phyloP scores from a whole-genome alignment of 768 basidiomycete species.

The Suillus cothurnatus region DNA sequence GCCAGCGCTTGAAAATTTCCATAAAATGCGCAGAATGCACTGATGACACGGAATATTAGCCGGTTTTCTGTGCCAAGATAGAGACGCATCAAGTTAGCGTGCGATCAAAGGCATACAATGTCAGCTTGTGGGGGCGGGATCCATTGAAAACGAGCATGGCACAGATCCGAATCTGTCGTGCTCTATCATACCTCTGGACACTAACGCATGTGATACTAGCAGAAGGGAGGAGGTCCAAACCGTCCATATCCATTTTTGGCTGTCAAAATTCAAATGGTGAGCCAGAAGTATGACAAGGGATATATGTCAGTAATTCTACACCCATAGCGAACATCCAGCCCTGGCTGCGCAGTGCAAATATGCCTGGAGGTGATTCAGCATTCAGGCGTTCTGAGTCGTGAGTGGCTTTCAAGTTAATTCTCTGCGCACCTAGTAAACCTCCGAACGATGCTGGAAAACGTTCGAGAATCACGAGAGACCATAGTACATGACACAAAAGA shows the following conservation, averaged over 20 bases:
- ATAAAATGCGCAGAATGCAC: neutral
- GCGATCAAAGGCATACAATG: neutral
- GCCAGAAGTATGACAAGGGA: neutral
- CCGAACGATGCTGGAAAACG: neutral
- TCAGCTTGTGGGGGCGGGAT: neutral
- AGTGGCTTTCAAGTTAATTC: neutral
- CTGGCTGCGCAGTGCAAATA: neutral
- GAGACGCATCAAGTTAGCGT: too few species aligned
- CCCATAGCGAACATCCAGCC: neutral
- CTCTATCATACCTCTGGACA: neutral
- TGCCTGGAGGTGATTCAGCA: neutral
- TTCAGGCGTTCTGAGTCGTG: neutral
- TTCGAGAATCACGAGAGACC: neutral
- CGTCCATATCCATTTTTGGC: neutral
- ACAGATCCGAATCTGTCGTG: neutral
- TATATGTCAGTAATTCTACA: neutral
- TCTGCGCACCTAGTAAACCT: neutral
- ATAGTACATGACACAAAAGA: neutral
- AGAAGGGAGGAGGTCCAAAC: neutral
- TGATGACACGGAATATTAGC: neutral
- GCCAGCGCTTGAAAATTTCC: neutral
- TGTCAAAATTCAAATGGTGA: neutral
- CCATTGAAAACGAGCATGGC: neutral
- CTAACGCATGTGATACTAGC: neutral
- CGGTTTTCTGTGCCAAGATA: neutral